Evolutionary conservation across 2,329 filamentous ascomycete genomes (phyloP).

Genomic region (Falciphora oryzae): DNA sequence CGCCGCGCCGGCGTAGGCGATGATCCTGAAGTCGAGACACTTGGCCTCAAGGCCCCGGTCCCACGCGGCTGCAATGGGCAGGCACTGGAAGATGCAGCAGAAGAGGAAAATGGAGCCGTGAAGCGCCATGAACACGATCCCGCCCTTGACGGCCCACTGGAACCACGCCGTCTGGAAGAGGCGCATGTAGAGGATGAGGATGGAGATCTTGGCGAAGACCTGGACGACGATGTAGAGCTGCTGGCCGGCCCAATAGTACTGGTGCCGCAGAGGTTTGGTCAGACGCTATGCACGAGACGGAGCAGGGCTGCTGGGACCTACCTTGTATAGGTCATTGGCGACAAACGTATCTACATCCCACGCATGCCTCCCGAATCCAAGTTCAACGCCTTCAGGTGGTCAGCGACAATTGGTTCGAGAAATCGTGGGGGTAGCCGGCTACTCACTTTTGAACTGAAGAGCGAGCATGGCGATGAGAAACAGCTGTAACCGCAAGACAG

Average conservation of each 20-base stretch:
- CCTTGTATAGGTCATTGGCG: conserved; percentile 7
- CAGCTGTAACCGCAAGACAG: background rate
- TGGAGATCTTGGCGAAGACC: conserved; percentile 19
- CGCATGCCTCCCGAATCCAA: conserved; percentile 11
- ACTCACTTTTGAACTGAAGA: background rate
- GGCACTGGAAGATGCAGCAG: conserved; percentile 35
- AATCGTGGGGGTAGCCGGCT: too few species aligned
- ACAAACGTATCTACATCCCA: conserved; percentile 1
- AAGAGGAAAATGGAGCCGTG: conserved; percentile 28
- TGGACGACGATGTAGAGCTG: conserved; percentile 21
- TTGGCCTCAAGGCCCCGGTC: conserved; percentile 41
- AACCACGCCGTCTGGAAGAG: conserved; percentile 17
- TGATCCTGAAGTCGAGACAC: conserved; percentile 40
- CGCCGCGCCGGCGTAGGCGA: conserved; percentile 42
- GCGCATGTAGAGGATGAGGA: conserved; percentile 19
- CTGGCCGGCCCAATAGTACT: conserved; percentile 12
- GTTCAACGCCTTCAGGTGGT: background rate
- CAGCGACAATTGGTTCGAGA: background rate
- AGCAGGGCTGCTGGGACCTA: background rate
- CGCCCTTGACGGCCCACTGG: conserved; percentile 13
- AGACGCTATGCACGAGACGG: background rate
- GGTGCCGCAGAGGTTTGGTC: background rate
- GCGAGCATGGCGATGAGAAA: background rate
- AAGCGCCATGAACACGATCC: conserved; percentile 23
- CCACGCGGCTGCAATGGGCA: conserved; percentile 45